Percentiles rank a stretch among this genome's conserved stretches.
phyloP scores from a whole-genome alignment of 1,139 yeast genomes.

The Yamadazyma blattariae region DNA sequence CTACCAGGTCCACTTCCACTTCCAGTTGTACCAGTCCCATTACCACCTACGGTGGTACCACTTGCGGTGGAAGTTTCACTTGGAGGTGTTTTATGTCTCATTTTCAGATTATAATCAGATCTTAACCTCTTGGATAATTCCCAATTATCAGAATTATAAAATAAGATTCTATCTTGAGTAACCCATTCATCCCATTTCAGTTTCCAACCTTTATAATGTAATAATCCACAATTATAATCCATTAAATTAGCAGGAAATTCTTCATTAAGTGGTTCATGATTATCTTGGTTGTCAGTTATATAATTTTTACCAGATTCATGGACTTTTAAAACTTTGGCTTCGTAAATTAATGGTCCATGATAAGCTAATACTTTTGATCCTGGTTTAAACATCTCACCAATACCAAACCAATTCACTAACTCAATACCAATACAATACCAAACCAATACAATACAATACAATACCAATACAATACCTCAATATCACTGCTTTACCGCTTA shows the following conservation, averaged over 20 bases:
- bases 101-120: constrained; percentile 34
- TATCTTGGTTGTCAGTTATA: constrained; percentile 37
- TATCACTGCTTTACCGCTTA: too few relatives aligned
- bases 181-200: constrained; percentile 98
- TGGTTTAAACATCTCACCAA: constrained; percentile 14
- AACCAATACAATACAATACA: too few relatives aligned
- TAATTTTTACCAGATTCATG: constrained; percentile 52
- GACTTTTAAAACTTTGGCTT: constrained; percentile 72
- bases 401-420: too few relatives aligned
- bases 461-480: too few relatives aligned
- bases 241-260: constrained; percentile 46
- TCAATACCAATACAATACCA: too few relatives aligned
- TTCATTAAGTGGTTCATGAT: constrained; percentile 24
- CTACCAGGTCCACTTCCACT: constrained; percentile 1
- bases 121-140: constrained; percentile 66
- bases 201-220: constrained; percentile 97
- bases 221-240: constrained; percentile 50
- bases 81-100: constrained; percentile 10
- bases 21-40: neutral
- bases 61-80: neutral
- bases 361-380: constrained; percentile 65
- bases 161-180: constrained; percentile 61
- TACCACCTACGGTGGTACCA: neutral
- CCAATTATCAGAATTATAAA: constrained; percentile 66
- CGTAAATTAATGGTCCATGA: constrained; percentile 89